Base-by-base conservation (phyloP, 768 basidiomycete genomes). In the Tulasnella calospora region DNA sequence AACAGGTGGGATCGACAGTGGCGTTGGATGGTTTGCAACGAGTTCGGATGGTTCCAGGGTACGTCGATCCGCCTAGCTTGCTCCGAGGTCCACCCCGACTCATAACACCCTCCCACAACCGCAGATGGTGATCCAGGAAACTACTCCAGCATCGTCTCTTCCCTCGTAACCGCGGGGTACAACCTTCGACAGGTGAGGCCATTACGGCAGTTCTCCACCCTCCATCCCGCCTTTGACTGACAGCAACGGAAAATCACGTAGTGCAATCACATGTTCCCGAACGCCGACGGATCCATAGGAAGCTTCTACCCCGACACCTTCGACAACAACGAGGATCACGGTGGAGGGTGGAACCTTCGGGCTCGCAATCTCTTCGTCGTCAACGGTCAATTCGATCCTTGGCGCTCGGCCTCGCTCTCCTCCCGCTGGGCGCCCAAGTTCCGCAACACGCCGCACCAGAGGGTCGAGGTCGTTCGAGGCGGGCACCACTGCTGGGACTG, bases 401-500 rank as follows among this genome's bases (percentile, higher is more conserved):
- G 38, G 38, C 38, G 38, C 38, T 40, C 38, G 38, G 38, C 38
- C 3, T 40, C 38, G 5, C 38, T 40, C 10, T 40, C 38, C 10
- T 40, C 38, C 10, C 3, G 10, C 10, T 40, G 38, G 38, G 38
- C 38, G 10, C 38, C 38, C 38, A 3, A 40, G 38, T 10, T 4
- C 38, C 38, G 5, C 3, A 10, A 40, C 10, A 40, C 38, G 38
- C 38, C 38, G 38, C 38, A 40, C 10, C 38, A 40, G 10, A 40
- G 10, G 10, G 38, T 40, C 5, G 38, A 40, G 38, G 38, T 40
- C 38, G 10, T 40, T 40, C 3, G 15, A 7, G 77, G 40, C 19
- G 77, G 69, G n/a, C 67, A 71, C 12, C 77, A 78, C 21, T 78
- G 77, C 44, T 78, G 77, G 77, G 77, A 78, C 71, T 47, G 27